Evolutionary conservation across 1,284 basidiomycete species (phyloP).

Genomic region (Acaromyces ingoldii): DNA sequence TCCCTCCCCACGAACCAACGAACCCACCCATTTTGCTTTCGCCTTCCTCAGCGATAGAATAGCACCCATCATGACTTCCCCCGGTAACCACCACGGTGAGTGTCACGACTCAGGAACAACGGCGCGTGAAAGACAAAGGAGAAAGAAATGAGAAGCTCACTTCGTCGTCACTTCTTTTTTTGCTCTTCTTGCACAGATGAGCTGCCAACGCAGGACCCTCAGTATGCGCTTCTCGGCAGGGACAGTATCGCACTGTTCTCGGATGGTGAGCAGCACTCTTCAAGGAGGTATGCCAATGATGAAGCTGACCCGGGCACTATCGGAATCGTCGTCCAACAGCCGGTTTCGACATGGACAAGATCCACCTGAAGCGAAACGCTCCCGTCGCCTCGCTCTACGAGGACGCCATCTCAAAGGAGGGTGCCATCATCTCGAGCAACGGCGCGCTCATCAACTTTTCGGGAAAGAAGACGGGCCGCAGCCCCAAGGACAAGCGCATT

Average conservation of each 20-base stretch:
- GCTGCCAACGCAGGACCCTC: conserved; percentile 28
- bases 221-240: conserved; percentile 52
- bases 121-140: too few species aligned
- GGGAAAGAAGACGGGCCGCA: conserved; percentile 97
- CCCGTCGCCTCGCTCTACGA: conserved; percentile 93
- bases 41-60: too few species aligned
- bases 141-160: too few species aligned
- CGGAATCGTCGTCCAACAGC: conserved; percentile 56
- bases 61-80: conserved; percentile 45
- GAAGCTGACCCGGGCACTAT: too few species aligned
- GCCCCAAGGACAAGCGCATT: conserved; percentile 99
- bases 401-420: conserved; percentile 95
- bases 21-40: too few species aligned
- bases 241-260: conserved; percentile 96
- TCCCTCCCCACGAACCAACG: too few species aligned
- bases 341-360: conserved; percentile 83
- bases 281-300: not conserved
- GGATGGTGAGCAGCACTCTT: conserved; percentile 54
- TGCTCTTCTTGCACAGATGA: conserved; percentile 14
- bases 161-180: not conserved
- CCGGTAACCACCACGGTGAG: conserved; percentile 49
- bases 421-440: conserved; percentile 90
- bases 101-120: not conserved
- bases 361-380: conserved; percentile 67
- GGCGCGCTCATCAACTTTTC: conserved; percentile 99